Base-by-base conservation (phyloP, 2,329 filamentous ascomycete species). In the Fusarium lyarnte region DNA sequence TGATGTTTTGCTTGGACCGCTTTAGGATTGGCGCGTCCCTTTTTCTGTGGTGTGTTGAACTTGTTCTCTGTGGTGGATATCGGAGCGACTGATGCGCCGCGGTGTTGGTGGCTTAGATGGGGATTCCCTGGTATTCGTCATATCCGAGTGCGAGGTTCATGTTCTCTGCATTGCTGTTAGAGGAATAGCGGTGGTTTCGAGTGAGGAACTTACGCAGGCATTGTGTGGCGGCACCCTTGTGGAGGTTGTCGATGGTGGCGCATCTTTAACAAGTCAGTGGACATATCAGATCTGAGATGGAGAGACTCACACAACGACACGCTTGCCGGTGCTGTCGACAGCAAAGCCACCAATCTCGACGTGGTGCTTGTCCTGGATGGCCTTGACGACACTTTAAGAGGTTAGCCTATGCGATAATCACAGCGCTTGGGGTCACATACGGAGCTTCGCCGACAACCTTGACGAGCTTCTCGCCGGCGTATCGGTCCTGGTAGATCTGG, bases 291-390 rank as follows among this genome's bases (percentile, higher is more conserved):
- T 23, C 16, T 38, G 49, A 19, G 9, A 8, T 60, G 5, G 1
- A 12, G 36, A 16, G 6, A 35, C 70, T 69, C 39, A 70, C 53
- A 98, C 89, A n/a, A 98, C 95, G 1, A 97, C 95, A 57, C 96
- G 89, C 88, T 94, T 96, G 64, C 95, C 95, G 27, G 89, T 91
- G 75, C 89, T 94, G 84, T 98, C 62, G 13, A 98, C 94, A n/a
- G 94, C 94, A 78, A 98, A 98, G 1, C 93, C 95, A 66, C 96
- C 96, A 81, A 99, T 94, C 84, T 98, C 95, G 8, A 97, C 92
- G 27, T 93, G 92, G 80, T 98, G 95, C 84, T 92, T 93, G 72
- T 92, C 90, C 75, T 89, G 89, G 77, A 98, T 98, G 75, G 90
- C 86, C 85, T 94, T 97, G 63, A 61, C 58, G 4, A 61, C 58